A percentile compares a stretch with the other conserved stretches of the same genome.
phyloP scores from a whole-genome alignment of 768 basidiomycete genomes.

The Pleurotus ostreatus region DNA sequence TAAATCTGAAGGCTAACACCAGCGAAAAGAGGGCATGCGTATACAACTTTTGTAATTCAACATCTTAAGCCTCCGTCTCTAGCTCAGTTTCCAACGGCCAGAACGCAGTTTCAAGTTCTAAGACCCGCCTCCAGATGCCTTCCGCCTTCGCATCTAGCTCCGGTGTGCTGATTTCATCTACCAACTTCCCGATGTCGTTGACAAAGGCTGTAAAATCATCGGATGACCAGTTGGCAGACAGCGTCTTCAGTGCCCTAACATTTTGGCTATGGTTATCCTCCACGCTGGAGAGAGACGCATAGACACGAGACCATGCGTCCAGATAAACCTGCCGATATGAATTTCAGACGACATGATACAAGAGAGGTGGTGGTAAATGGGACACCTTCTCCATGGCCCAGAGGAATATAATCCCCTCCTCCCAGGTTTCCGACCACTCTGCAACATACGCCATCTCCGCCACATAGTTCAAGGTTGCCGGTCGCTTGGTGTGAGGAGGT shows the following conservation, averaged over 20 bases:
- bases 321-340: conserved; percentile 51
- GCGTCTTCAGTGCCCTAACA: conserved; percentile 32
- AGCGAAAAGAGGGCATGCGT: too few relatives aligned
- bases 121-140: conserved; percentile 50
- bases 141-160: conserved; percentile 35
- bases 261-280: conserved; percentile 7
- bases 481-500: conserved; percentile 58
- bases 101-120: conserved; percentile 59
- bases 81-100: conserved; percentile 47
- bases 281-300: conserved; percentile 13
- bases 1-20: too few relatives aligned
- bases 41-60: too few relatives aligned
- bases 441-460: conserved; percentile 64
- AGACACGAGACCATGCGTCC: conserved; percentile 60
- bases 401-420: conserved; percentile 66
- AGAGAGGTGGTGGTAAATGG: neutral
- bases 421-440: conserved; percentile 34
- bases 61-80: neutral
- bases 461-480: conserved; percentile 64
- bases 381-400: conserved; percentile 78
- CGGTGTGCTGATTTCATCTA: conserved; percentile 36
- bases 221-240: conserved; percentile 62
- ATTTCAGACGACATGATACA: neutral
- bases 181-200: conserved; percentile 39
- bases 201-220: conserved; percentile 53